These are phyloP conservation scores for Ceratocystis albifundus DNA, from an alignment of 2,329 filamentous ascomycete genomes.

Conservation along the genomic window DNA sequence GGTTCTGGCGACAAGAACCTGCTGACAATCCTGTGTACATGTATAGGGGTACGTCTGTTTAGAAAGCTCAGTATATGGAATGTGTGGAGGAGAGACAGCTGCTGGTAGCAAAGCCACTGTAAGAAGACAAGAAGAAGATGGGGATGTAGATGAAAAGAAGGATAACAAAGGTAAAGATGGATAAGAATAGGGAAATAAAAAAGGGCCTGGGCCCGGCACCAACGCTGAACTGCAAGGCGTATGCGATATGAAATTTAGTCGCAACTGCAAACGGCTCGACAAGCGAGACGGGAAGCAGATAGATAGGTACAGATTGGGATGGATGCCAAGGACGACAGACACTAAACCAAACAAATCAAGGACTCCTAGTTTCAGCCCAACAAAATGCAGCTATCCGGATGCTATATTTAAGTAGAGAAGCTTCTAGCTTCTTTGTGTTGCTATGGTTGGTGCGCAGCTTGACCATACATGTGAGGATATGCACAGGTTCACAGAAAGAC, in stretches of 20 bases:
- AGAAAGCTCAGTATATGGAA: not conserved
- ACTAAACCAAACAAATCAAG: not conserved
- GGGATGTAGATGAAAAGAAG: not conserved
- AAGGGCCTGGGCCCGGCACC: not conserved
- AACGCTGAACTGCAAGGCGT: not conserved
- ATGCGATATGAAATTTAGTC: not conserved
- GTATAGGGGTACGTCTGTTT: too few species aligned
- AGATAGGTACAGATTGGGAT: not conserved
- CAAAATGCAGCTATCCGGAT: not conserved
- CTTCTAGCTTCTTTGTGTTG: not conserved
- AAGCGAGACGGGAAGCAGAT: not conserved
- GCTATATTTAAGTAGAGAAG: not conserved
- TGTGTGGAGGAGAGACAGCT: too few species aligned
- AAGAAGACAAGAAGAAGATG: not conserved
- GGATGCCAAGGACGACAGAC: not conserved
- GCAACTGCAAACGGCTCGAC: not conserved
- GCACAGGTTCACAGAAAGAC: not conserved
- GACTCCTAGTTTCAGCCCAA: not conserved
- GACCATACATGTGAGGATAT: not conserved
- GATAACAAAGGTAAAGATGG: not conserved
- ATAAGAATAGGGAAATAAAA: not conserved
- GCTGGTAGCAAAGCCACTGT: not conserved
- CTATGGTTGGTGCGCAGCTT: not conserved
- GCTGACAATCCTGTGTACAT: too few species aligned
- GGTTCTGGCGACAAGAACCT: not conserved